phyloP scores from a whole-genome alignment of 192 early-diverging fungal species.

The Dissophora globulifera region DNA sequence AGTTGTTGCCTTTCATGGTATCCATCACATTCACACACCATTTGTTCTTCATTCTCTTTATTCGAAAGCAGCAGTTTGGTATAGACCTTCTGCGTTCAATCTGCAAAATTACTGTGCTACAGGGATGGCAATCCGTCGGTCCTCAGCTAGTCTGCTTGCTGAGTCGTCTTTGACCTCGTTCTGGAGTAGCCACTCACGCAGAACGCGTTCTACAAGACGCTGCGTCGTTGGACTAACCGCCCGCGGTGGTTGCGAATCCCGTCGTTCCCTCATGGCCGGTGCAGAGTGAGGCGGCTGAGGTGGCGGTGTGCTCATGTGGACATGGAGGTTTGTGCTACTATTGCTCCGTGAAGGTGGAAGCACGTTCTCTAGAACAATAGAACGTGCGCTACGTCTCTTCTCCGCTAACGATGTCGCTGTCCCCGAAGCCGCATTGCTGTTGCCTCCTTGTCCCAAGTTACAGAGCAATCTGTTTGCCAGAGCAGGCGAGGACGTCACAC shows the following conservation, averaged over 20 bases:
- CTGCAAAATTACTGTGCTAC: too few species aligned
- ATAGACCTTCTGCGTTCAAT: too few species aligned
- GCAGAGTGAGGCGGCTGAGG: constrained; percentile 3
- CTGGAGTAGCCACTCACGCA: constrained; percentile 54
- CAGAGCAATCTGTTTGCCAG: not conserved
- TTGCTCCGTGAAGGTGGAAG: constrained; percentile 20
- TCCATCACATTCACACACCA: constrained; percentile 57
- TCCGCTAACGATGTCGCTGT: not conserved
- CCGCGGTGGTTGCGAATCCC: not conserved
- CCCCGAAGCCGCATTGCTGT: not conserved
- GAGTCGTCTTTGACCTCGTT: too few species aligned
- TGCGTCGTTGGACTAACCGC: constrained; percentile 44
- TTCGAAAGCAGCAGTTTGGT: too few species aligned
- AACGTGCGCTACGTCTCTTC: constrained; percentile 1
- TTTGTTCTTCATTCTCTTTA: constrained; percentile 56
- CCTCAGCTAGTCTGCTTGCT: too few species aligned
- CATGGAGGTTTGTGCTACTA: constrained; percentile 25
- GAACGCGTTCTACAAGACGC: constrained; percentile 54
- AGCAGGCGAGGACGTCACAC: not conserved
- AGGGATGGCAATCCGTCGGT: too few species aligned
- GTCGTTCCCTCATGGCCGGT: not conserved
- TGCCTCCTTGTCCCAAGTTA: not conserved
- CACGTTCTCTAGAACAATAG: constrained; percentile 18
- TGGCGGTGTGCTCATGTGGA: constrained; percentile 8
- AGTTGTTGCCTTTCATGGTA: too few species aligned